Base-by-base conservation (phyloP, 192 early-diverging fungal species). In the Rhizoclosmatium sp. region DNA sequence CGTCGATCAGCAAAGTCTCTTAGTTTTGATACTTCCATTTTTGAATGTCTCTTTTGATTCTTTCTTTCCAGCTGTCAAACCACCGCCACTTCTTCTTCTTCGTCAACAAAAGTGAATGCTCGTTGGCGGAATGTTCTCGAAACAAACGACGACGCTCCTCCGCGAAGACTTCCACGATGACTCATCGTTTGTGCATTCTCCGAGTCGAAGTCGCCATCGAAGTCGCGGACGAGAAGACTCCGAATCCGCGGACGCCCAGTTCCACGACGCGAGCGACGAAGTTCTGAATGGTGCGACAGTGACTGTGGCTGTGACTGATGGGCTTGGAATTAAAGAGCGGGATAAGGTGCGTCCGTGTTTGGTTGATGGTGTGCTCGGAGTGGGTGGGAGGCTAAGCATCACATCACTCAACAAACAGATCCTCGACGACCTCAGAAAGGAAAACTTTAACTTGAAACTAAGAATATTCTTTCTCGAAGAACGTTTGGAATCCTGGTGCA, bases 401-500 rank as follows among this genome's bases (percentile, higher is more conserved):
- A 31, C 31, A 31, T 31, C 31, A 31, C 0, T 31, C 31, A 31
- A 31, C 31, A 23, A 41, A 31, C 49, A 82, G 80, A 19, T 82
- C 2, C 47, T 83, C 47, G 82, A 83, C 54, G 62, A 19, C 56
- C 75, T 83, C 19, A 80, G 59, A 54, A 83, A 83, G 75, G 82
- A 83, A 51, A 83, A 83, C 79, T 83, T 83, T 68, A 65, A 67
- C 23, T 68, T 83, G 9, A 83, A 83, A 59, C 80, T 83, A 45
- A 67, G 78, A 21, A 83, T 83, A 0, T 83, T 81, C 64, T 81
- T 81, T 65, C 47, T 83, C 5, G 82, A 83, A 46, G 78, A 83
- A 61, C 21, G 65, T 40, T 69, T 79, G 2, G 78, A 79, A 19
- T 40, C 46, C n/a, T 71, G 56, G 10, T 51, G 49, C 9, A 39